These are phyloP conservation scores for Panicum miliaceum DNA, from an alignment of 176 grass and related monocot genomes.

Conservation along the genomic window DNA sequence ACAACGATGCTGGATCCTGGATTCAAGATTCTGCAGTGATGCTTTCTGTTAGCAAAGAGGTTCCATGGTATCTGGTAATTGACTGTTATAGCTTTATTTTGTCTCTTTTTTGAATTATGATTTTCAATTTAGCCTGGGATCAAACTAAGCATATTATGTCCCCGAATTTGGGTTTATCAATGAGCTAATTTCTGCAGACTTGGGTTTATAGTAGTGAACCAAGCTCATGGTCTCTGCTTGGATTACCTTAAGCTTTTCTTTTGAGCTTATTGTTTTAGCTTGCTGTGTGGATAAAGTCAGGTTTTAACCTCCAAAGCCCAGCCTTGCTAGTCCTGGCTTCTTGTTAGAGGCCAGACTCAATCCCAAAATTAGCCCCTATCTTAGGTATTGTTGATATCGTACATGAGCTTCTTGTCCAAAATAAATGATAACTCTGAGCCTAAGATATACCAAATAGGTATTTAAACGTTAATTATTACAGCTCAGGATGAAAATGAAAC, in stretches of 20 bases:
- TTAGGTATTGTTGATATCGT: conserved; percentile 29
- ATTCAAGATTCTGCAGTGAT: conserved; percentile 93
- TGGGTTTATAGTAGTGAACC: background rate
- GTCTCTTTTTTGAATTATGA: background rate
- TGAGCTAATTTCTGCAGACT: background rate
- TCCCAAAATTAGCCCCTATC: conserved; percentile 11
- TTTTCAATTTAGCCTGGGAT: conserved; percentile 11
- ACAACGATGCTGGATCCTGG: conserved; percentile 98
- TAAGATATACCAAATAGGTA: background rate
- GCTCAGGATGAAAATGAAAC: background rate
- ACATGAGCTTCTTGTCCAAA: conserved; percentile 4
- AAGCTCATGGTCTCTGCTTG: conserved; percentile 18
- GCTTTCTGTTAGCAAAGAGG: conserved; percentile 84
- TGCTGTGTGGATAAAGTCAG: background rate
- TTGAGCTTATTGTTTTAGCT: background rate
- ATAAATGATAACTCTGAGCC: conserved; percentile 12
- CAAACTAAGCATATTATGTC: conserved; percentile 13
- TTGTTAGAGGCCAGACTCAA: background rate
- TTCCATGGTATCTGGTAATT: conserved; percentile 97
- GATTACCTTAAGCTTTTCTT: background rate
- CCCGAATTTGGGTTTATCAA: background rate
- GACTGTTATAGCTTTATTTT: conserved; percentile 6
- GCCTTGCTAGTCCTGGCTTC: background rate
- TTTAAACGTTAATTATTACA: conserved; percentile 27
- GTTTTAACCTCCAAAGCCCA: conserved; percentile 8